phyloP scores from a whole-genome alignment of 2,329 filamentous ascomycete species.

The Phialocephala subalpina region DNA sequence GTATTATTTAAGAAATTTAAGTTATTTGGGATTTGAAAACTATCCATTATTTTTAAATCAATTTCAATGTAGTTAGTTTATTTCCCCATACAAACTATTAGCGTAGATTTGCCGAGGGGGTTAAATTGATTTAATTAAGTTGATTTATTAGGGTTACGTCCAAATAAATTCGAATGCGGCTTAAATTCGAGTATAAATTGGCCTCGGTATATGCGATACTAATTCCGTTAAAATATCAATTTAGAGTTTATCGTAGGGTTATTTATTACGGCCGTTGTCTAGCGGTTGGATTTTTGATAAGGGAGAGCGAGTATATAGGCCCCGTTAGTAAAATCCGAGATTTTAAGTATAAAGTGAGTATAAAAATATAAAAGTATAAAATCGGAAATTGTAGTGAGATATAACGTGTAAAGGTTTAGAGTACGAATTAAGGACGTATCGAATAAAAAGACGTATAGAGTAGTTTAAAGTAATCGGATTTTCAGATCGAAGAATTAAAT shows the following conservation, averaged over 20 bases:
- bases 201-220: too few species aligned
- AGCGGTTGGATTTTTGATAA: constrained; percentile 15
- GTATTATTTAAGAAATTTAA: too few species aligned
- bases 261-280: constrained; percentile 14
- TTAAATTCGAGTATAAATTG: too few species aligned
- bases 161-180: too few species aligned
- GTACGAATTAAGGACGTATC: too few species aligned
- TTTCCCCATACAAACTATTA: too few species aligned
- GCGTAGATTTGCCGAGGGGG: too few species aligned
- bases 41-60: too few species aligned
- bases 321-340: constrained; percentile 15
- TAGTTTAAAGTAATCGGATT: not conserved
- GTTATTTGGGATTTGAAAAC: constrained; percentile 24
- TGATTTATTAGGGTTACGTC: too few species aligned
- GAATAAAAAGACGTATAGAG: constrained; percentile 3
- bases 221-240: constrained; percentile 9
- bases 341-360: not conserved
- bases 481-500: constrained; percentile 10
- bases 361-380: constrained; percentile 22
- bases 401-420: constrained; percentile 12
- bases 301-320: constrained; percentile 20
- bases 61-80: too few species aligned
- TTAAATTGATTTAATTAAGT: too few species aligned
- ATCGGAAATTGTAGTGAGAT: constrained; percentile 20
- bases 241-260: constrained; percentile 6